A percentile compares a stretch with the other conserved stretches of the same genome.
phyloP scores from a whole-genome alignment of 164 flowering plant genomes.

The Warburgia ugandensis region DNA sequence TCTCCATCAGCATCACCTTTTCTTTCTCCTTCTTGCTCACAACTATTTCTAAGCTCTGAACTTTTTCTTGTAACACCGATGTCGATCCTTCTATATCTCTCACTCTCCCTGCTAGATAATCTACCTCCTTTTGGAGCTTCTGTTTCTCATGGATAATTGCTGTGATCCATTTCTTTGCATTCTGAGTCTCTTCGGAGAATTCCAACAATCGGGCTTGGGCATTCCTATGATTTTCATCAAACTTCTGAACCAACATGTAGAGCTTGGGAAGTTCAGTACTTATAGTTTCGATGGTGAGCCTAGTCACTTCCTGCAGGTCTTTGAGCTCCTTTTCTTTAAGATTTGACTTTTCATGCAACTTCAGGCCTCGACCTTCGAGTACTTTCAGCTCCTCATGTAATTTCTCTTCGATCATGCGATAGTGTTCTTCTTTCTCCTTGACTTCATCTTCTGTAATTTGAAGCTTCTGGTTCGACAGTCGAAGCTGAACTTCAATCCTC shows the following conservation, averaged over 20 bases:
- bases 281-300: constrained; percentile 11
- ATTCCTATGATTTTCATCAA: constrained; percentile 12
- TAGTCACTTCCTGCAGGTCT: constrained; percentile 16
- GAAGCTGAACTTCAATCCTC: constrained; percentile 37
- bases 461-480: constrained; percentile 44
- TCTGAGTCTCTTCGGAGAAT: constrained; percentile 18
- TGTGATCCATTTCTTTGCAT: constrained; percentile 20
- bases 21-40: constrained; percentile 22
- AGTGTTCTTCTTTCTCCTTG: constrained; percentile 40
- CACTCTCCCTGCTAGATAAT: constrained; percentile 18
- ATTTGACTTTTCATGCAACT: constrained; percentile 10
- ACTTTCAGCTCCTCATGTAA: constrained; percentile 27
- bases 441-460: constrained; percentile 53
- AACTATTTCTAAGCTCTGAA: constrained; percentile 26
- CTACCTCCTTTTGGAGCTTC: constrained; percentile 11
- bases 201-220: constrained; percentile 19
- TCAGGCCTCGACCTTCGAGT: constrained; percentile 16
- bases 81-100: constrained; percentile 27
- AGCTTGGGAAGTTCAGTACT: constrained; percentile 12
- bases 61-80: constrained; percentile 18
- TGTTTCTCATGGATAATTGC: constrained; percentile 16
- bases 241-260: constrained; percentile 12
- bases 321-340: constrained; percentile 11
- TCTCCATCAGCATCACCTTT: constrained; percentile 21
- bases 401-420: constrained; percentile 16